Conservation (phyloP, 2,329 filamentous ascomycete species). For the Gaeumannomyces sp. region DNA sequence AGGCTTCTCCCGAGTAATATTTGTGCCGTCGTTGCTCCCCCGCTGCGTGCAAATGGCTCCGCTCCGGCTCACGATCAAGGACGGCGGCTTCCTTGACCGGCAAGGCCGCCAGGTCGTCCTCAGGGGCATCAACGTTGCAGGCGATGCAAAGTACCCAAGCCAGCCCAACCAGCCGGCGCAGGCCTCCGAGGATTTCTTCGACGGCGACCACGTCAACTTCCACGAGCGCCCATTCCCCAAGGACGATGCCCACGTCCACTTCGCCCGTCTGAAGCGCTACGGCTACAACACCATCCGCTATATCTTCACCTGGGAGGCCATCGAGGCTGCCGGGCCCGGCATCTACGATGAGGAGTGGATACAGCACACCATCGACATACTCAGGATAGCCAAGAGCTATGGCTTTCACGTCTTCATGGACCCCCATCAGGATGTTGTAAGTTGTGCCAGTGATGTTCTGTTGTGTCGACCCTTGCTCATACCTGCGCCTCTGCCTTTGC, state of each 20-base stretch:
- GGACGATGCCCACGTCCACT: conserved; percentile 79
- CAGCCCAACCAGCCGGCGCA: conserved; percentile 78
- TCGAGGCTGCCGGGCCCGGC: conserved; percentile 85
- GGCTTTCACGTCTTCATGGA: conserved; percentile 98
- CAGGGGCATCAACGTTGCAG: conserved; percentile 89
- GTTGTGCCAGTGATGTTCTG: conserved; percentile 25
- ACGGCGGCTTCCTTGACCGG: conserved; percentile 74
- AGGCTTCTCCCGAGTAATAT: not conserved
- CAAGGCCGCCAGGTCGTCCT: conserved; percentile 80
- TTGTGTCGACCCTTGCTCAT: not conserved
- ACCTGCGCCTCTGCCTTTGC: not conserved
- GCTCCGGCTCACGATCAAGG: conserved; percentile 76
- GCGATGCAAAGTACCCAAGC: conserved; percentile 83
- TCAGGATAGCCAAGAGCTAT: conserved; percentile 80
- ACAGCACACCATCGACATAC: conserved; percentile 76
- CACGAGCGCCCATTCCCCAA: conserved; percentile 77
- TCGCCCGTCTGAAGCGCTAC: conserved; percentile 76
- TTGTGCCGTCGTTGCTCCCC: not conserved
- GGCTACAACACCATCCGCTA: conserved; percentile 97
- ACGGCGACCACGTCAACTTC: conserved; percentile 87
- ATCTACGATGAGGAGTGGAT: conserved; percentile 94
- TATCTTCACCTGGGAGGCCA: conserved; percentile 98
- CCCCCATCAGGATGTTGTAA: conserved; percentile 91
- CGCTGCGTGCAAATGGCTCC: conserved; percentile 52
- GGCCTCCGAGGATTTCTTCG: conserved; percentile 72